These are phyloP conservation scores for Fusarium stilboides DNA, from an alignment of 2,329 filamentous ascomycete genomes.

Conservation along the genomic window DNA sequence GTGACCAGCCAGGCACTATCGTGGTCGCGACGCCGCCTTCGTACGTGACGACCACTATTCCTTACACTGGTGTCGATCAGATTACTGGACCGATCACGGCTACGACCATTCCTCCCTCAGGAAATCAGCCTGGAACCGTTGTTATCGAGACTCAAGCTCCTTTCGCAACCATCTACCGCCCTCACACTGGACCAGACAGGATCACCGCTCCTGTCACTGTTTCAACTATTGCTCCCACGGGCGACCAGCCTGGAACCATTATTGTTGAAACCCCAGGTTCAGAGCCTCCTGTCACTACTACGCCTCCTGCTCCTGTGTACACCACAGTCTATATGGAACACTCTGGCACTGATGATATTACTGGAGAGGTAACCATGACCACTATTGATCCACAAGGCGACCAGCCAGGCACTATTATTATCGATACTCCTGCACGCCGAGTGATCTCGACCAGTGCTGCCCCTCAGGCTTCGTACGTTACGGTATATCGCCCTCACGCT, in stretches of 20 bases:
- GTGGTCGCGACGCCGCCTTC: constrained; percentile 30
- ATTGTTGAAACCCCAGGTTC: constrained; percentile 34
- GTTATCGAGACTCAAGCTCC: constrained; percentile 31
- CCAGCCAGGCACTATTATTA: constrained; percentile 34
- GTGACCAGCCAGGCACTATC: constrained; percentile 28
- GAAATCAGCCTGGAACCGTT: constrained; percentile 30
- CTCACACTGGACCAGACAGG: constrained; percentile 22
- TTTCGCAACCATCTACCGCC: constrained; percentile 28
- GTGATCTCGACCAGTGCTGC: constrained; percentile 9
- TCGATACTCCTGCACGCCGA: constrained; percentile 30
- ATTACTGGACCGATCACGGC: constrained; percentile 29
- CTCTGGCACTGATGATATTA: constrained; percentile 28
- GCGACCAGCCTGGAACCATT: constrained; percentile 31
- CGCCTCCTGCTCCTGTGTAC: constrained; percentile 28
- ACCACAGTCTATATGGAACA: constrained; percentile 30
- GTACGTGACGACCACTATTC: constrained; percentile 27
- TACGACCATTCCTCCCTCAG: constrained; percentile 19
- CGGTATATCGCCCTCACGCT: constrained; percentile 12
- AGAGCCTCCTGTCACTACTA: constrained; percentile 24
- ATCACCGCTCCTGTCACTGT: constrained; percentile 31
- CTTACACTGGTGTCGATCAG: constrained; percentile 25
- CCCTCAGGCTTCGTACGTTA: constrained; percentile 24
- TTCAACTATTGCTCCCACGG: constrained; percentile 26
- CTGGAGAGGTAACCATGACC: constrained; percentile 12
- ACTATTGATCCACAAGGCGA: constrained; percentile 32